These are phyloP conservation scores for Boletus bicolor DNA, from an alignment of 768 basidiomycete species.

Conservation along the genomic window DNA sequence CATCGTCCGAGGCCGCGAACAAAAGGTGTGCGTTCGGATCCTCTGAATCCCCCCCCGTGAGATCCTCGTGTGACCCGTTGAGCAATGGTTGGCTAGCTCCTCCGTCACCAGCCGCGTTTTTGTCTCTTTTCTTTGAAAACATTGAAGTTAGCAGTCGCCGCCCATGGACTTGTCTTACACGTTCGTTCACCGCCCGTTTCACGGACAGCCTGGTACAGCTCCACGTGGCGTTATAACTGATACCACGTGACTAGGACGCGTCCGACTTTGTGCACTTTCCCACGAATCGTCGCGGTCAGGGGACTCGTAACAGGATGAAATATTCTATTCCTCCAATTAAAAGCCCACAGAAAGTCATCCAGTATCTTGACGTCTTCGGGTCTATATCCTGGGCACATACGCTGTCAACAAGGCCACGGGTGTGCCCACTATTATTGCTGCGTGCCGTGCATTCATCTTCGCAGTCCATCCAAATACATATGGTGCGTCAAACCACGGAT, in stretches of 20 bases:
- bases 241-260: constrained; percentile 21
- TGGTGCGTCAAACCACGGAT: background rate
- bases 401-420: background rate
- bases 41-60: constrained; percentile 27
- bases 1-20: constrained; percentile 54
- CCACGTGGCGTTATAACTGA: constrained; percentile 8
- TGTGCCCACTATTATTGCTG: background rate
- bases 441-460: background rate
- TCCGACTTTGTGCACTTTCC: too few species aligned
- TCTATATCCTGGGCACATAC: background rate
- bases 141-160: constrained; percentile 13
- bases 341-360: too few species aligned
- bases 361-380: background rate
- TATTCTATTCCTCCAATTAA: too few species aligned
- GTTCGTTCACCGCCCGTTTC: background rate
- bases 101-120: constrained; percentile 19
- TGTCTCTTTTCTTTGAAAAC: constrained; percentile 33
- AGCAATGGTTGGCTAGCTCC: constrained; percentile 63
- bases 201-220: background rate
- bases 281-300: too few species aligned
- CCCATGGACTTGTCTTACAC: constrained; percentile 20
- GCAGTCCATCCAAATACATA: background rate
- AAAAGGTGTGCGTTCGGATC: constrained; percentile 34
- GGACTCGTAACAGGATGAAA: too few species aligned
- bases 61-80: constrained; percentile 40